Conservation (phyloP, 129 eudicot species). For the Silybum marianum region DNA sequence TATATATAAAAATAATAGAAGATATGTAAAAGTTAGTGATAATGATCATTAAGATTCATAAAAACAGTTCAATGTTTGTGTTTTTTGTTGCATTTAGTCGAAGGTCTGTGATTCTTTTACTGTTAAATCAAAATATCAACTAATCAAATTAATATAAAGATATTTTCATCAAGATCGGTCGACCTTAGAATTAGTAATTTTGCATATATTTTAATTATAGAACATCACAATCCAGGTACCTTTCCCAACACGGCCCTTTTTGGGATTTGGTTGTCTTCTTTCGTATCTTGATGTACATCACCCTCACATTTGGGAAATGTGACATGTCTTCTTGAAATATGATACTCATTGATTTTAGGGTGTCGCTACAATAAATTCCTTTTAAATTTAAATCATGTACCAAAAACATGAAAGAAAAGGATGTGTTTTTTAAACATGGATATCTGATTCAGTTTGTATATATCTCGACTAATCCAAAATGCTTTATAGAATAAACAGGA, state of each 20-base stretch:
- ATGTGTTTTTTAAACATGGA: not conserved
- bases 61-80: not conserved
- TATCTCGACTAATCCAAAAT: no score
- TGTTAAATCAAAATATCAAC: not conserved
- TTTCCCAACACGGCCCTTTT: constrained; percentile 12
- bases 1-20: not conserved
- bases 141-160: not conserved
- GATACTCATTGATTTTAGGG: not conserved
- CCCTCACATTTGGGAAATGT: constrained; percentile 30
- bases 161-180: not conserved
- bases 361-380: not conserved
- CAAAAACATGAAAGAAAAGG: not conserved
- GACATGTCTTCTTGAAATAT: constrained; percentile 24
- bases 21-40: not conserved
- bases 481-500: no score
- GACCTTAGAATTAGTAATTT: not conserved
- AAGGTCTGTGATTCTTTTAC: not conserved
- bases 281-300: constrained; percentile 12
- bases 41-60: not conserved
- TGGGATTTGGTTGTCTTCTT: constrained; percentile 15
- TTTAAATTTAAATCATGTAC: not conserved
- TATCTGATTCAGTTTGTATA: no score
- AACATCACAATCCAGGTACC: not conserved
- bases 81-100: no score
- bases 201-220: not conserved